Evolutionary conservation across 1,284 basidiomycete species (phyloP).

Genomic region (Chondrostereum purpureum): DNA sequence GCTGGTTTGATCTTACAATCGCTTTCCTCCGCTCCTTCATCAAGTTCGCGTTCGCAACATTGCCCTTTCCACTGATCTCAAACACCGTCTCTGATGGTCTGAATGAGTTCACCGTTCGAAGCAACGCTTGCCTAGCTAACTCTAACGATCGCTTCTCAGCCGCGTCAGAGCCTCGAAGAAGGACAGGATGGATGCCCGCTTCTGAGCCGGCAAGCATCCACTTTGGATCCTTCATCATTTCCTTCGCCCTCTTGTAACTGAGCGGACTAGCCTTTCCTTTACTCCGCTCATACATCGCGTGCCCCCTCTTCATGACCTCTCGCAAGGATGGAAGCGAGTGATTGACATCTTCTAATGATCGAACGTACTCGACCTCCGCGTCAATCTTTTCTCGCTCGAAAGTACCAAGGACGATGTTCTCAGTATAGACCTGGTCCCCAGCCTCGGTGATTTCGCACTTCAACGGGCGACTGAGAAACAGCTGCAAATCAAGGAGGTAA

Average conservation of each 20-base stretch:
- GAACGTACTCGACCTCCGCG: conserved; percentile 80
- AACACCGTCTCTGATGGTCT: conserved; percentile 88
- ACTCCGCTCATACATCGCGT: conserved; percentile 91
- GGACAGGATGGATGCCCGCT: conserved; percentile 63
- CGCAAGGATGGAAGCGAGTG: conserved; percentile 68
- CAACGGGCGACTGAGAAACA: conserved; percentile 87
- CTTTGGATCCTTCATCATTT: conserved; percentile 68
- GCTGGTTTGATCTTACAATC: conserved; percentile 55
- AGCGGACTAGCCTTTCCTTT: conserved; percentile 85
- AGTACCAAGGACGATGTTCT: conserved; percentile 74
- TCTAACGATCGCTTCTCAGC: conserved; percentile 33
- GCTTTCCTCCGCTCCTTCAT: conserved; percentile 90
- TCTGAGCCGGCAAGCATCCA: conserved; percentile 72
- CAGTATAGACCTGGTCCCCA: conserved; percentile 57
- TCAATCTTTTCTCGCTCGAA: conserved; percentile 80
- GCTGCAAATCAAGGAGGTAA: conserved; percentile 87
- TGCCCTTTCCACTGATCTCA: conserved; percentile 72
- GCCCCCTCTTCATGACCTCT: conserved; percentile 87
- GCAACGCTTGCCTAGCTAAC: conserved; percentile 58
- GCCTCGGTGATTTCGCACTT: conserved; percentile 40
- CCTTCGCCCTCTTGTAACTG: conserved; percentile 86
- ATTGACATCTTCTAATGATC: conserved; percentile 60
- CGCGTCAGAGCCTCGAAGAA: conserved; percentile 34
- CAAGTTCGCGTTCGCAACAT: conserved; percentile 58
- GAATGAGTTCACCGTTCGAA: conserved; percentile 79